A percentile compares a stretch with the other conserved stretches of the same genome.
Conservation (phyloP, 2,329 filamentous ascomycete genomes). For the Ceratocystiopsis brevicomis region DNA sequence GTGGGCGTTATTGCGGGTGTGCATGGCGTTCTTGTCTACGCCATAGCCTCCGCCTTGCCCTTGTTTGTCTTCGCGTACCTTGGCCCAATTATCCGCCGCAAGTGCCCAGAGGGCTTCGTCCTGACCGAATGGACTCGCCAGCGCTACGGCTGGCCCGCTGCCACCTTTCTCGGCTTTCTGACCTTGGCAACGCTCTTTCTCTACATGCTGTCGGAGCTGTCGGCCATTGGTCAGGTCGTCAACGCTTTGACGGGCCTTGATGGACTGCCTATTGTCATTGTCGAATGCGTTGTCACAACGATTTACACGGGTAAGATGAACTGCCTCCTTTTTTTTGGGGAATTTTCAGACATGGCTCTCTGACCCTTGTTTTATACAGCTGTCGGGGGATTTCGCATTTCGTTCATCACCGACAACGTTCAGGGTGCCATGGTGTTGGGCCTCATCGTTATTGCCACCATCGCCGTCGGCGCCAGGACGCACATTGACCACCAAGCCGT, state of each 20-base stretch:
- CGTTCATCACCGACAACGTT: conserved; percentile 67
- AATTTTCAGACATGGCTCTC: neutral
- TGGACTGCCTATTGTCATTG: conserved; percentile 56
- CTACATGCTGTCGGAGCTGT: conserved; percentile 75
- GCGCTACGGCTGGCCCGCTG: conserved; percentile 50
- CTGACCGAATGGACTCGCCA: conserved; percentile 70
- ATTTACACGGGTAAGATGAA: conserved; percentile 54
- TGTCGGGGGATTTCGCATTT: conserved; percentile 65
- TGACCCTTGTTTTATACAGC: conserved; percentile 25
- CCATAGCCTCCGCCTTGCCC: conserved; percentile 51
- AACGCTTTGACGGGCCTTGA: conserved; percentile 55
- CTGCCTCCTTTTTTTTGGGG: neutral
- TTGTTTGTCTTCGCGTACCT: conserved; percentile 56
- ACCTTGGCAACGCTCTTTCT: conserved; percentile 67
- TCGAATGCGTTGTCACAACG: conserved; percentile 59
- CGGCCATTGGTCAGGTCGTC: conserved; percentile 62
- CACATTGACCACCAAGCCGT: conserved; percentile 52
- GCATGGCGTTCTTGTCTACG: conserved; percentile 61
- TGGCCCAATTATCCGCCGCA: conserved; percentile 58
- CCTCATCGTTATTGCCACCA: conserved; percentile 56
- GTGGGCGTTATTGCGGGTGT: conserved; percentile 62
- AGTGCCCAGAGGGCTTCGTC: conserved; percentile 69
- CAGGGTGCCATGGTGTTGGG: conserved; percentile 62
- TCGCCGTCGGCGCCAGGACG: conserved; percentile 59
- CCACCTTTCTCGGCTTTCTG: conserved; percentile 57